These are phyloP conservation scores for Globisporangium middletonii DNA, from an alignment of 352 stramenopile genomes.

Conservation along the genomic window DNA sequence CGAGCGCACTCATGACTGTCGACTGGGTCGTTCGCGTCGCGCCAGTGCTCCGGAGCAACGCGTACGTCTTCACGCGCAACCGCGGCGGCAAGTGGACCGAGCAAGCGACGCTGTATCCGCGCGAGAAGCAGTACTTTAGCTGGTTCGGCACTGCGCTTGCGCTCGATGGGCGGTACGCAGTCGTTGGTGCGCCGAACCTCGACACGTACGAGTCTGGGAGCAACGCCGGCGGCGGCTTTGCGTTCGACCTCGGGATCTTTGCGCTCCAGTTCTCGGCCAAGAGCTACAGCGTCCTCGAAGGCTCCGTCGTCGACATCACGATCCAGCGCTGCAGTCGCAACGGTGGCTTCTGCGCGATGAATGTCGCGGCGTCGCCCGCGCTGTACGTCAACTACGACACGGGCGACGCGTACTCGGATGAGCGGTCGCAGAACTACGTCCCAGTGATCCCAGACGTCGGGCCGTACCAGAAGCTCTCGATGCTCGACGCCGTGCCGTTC, in stretches of 20 bases:
- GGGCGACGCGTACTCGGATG: slow-evolving; percentile 63
- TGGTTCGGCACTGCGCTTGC: slow-evolving; percentile 85
- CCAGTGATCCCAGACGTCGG: slow-evolving; percentile 34
- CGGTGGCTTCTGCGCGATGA: slow-evolving; percentile 54
- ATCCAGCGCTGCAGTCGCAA: slow-evolving; percentile 60
- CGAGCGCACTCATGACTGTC: slow-evolving; percentile 21
- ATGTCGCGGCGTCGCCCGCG: slow-evolving; percentile 33
- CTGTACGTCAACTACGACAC: slow-evolving; percentile 73
- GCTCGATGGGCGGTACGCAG: slow-evolving; percentile 73
- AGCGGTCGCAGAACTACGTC: slow-evolving; percentile 44
- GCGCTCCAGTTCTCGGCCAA: slow-evolving; percentile 67
- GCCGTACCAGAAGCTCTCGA: slow-evolving; percentile 55
- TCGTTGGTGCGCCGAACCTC: slow-evolving; percentile 90
- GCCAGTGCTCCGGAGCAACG: slow-evolving; percentile 55
- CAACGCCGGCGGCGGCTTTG: slow-evolving; percentile 90
- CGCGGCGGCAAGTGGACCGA: slow-evolving; percentile 72
- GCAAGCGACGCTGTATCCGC: slow-evolving; percentile 89
- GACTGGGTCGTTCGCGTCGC: slow-evolving; percentile 43
- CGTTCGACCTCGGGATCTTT: slow-evolving; percentile 90
- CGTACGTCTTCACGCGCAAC: slow-evolving; percentile 61
- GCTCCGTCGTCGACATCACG: slow-evolving; percentile 62
- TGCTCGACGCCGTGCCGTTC: slow-evolving; percentile 46
- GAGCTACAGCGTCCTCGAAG: slow-evolving; percentile 86
- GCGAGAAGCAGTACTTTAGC: slow-evolving; percentile 86
- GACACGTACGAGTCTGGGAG: slow-evolving; percentile 85